Evolutionary conservation across 2,329 filamentous ascomycete genomes (phyloP).

Genomic region (Aspergillus tubingensis): DNA sequence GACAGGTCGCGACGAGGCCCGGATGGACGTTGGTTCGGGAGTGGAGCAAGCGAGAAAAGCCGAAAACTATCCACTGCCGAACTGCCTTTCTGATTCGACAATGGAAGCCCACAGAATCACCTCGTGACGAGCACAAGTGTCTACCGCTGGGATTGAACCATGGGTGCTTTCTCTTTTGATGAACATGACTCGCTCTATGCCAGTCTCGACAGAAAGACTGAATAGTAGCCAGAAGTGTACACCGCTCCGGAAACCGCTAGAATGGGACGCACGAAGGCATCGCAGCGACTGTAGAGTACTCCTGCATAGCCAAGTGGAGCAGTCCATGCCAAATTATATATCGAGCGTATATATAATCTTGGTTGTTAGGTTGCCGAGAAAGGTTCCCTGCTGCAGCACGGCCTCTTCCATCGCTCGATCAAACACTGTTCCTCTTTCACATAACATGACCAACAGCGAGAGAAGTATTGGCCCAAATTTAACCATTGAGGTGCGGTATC

Average conservation of each 20-base stretch:
- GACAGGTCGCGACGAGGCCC: conserved; percentile 13
- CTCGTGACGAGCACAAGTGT: background rate
- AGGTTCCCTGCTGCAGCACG: conserved; percentile 13
- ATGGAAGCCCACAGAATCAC: background rate
- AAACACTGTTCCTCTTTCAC: conserved; percentile 46
- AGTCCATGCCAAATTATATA: background rate
- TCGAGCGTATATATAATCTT: conserved; percentile 11
- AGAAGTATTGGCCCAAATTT: conserved; percentile 58
- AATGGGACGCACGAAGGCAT: conserved; percentile 5
- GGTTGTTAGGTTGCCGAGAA: conserved; percentile 7
- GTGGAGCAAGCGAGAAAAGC: conserved; percentile 8
- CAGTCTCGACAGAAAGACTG: conserved; percentile 17
- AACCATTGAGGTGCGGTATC: conserved; percentile 62
- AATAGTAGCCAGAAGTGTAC: conserved; percentile 3
- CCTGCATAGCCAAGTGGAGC: background rate
- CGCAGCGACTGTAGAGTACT: conserved; percentile 20
- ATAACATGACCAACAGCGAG: conserved; percentile 54
- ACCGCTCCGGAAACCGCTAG: background rate
- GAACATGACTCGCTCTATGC: conserved; percentile 17
- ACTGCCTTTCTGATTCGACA: background rate
- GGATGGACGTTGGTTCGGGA: background rate
- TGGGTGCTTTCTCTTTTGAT: background rate
- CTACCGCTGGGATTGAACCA: background rate
- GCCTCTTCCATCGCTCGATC: conserved; percentile 18
- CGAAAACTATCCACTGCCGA: conserved; percentile 3